Evolutionary conservation across 306 rosid genomes (phyloP).

Genomic region (Quercus variabilis): DNA sequence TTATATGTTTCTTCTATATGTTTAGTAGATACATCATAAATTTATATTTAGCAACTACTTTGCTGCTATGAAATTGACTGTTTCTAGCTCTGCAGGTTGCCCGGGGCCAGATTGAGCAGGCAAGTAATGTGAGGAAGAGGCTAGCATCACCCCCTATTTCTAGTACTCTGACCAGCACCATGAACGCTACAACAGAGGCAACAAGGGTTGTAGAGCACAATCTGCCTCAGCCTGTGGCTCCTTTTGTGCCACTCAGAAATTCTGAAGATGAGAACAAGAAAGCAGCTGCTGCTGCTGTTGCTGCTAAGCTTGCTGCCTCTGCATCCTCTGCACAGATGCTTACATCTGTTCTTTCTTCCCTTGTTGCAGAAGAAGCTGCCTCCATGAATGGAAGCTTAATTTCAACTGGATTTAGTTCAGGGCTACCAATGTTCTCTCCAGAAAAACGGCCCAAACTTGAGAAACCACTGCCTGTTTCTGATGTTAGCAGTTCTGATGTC

Average conservation of each 20-base stretch:
- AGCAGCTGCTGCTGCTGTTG: slow-evolving; percentile 84
- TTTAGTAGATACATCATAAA: not conserved
- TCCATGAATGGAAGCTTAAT: slow-evolving; percentile 49
- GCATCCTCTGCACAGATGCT: slow-evolving; percentile 91
- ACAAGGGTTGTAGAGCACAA: slow-evolving; percentile 37
- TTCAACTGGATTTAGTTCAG: slow-evolving; percentile 51
- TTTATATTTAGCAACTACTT: not conserved
- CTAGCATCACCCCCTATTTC: slow-evolving; percentile 20
- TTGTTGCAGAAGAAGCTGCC: slow-evolving; percentile 96
- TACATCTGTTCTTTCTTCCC: slow-evolving; percentile 79
- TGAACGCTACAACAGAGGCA: slow-evolving; percentile 41
- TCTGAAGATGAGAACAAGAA: slow-evolving; percentile 79
- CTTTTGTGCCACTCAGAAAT: slow-evolving; percentile 53
- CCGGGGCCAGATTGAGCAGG: slow-evolving; percentile 60
- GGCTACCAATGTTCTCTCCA: slow-evolving; percentile 47
- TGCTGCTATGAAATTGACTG: not conserved
- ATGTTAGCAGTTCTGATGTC: slow-evolving; percentile 47
- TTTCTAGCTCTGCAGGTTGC: slow-evolving; percentile 51
- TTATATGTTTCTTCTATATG: not conserved
- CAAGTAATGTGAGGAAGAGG: slow-evolving; percentile 47
- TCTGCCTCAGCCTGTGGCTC: slow-evolving; percentile 38
- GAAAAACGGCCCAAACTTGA: slow-evolving; percentile 82
- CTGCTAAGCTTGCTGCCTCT: slow-evolving; percentile 94
- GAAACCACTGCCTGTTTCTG: slow-evolving; percentile 49
- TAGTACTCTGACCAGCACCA: not conserved